These are phyloP conservation scores for Coemansia sp. DNA, from an alignment of 192 early-diverging fungal genomes.

Conservation along the genomic window DNA sequence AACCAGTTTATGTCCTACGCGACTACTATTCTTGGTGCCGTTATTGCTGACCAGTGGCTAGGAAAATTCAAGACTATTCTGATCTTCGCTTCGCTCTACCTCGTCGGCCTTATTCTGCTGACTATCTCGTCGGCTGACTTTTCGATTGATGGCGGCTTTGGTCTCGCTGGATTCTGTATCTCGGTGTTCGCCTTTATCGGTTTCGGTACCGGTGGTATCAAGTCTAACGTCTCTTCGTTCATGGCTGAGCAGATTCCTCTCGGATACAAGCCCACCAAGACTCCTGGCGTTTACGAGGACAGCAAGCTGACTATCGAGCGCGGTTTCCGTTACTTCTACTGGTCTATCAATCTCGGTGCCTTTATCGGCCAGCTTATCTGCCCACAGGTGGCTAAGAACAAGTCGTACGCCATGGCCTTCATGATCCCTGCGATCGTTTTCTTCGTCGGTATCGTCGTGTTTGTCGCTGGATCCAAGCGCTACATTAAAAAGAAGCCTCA, in stretches of 20 bases:
- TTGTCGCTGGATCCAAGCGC: slow-evolving; percentile 58
- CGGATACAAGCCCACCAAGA: slow-evolving; percentile 29
- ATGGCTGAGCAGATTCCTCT: slow-evolving; percentile 68
- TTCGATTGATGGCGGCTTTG: slow-evolving; percentile 56
- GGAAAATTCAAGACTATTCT: slow-evolving; percentile 75
- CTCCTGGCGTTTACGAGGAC: slow-evolving; percentile 57
- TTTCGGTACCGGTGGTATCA: slow-evolving; percentile 77
- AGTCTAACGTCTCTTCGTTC: slow-evolving; percentile 73
- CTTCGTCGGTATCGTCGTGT: slow-evolving; percentile 55
- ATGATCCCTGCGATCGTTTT: slow-evolving; percentile 59
- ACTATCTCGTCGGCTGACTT: slow-evolving; percentile 62
- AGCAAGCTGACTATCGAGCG: slow-evolving; percentile 65
- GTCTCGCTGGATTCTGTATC: slow-evolving; percentile 66
- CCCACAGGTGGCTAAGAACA: slow-evolving; percentile 63
- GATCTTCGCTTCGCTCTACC: slow-evolving; percentile 64
- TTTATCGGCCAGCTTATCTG: slow-evolving; percentile 63
- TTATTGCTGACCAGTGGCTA: slow-evolving; percentile 71
- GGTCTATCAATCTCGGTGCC: slow-evolving; percentile 62
- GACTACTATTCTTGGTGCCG: slow-evolving; percentile 65
- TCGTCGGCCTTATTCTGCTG: slow-evolving; percentile 64
- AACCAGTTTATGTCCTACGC: slow-evolving; percentile 63
- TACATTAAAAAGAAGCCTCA: slow-evolving; percentile 63
- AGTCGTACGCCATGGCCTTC: slow-evolving; percentile 61
- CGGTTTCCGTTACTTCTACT: slow-evolving; percentile 80
- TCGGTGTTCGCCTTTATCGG: slow-evolving; percentile 67